A percentile compares a stretch with the other conserved stretches of the same genome.
Conservation (phyloP, 2,329 filamentous ascomycete species). For the Coniochaeta sp. region DNA sequence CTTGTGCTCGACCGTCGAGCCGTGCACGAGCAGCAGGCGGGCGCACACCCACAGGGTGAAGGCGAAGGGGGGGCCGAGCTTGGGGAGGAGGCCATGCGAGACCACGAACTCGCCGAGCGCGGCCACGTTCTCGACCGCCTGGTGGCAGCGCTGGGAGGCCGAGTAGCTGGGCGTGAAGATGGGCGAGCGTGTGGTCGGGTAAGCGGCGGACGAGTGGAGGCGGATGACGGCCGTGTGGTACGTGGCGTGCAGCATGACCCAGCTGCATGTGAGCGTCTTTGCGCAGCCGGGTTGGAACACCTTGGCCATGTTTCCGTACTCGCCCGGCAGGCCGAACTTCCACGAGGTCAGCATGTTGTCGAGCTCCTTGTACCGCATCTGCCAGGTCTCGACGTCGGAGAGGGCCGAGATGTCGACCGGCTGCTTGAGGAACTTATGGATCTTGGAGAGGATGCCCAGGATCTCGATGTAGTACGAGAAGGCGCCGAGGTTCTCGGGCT, state of each 20-base stretch:
- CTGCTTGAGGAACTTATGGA: conserved; percentile 82
- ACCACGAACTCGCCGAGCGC: conserved; percentile 73
- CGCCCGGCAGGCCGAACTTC: conserved; percentile 75
- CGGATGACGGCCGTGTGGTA: conserved; percentile 88
- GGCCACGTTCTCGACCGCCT: conserved; percentile 76
- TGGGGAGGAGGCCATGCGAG: conserved; percentile 64
- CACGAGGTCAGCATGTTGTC: conserved; percentile 73
- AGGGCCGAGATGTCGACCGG: conserved; percentile 83
- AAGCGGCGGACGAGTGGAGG: conserved; percentile 85
- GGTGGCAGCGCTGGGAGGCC: conserved; percentile 75
- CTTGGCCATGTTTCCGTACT: conserved; percentile 79
- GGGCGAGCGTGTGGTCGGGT: conserved; percentile 79
- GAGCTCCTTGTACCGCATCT: conserved; percentile 76
- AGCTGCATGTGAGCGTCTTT: conserved; percentile 69
- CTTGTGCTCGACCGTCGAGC: conserved; percentile 80
- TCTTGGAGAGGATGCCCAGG: conserved; percentile 75
- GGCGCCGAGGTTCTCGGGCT: conserved; percentile 74
- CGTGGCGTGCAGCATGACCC: conserved; percentile 87
- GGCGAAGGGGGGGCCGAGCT: conserved; percentile 83
- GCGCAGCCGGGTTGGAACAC: conserved; percentile 63
- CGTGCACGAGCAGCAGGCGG: conserved; percentile 79
- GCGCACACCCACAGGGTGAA: conserved; percentile 92
- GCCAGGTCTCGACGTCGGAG: conserved; percentile 84
- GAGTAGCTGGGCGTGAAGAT: conserved; percentile 87
- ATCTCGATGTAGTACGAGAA: conserved; percentile 91